These are phyloP conservation scores for Mycosphaerella sp. DNA, from an alignment of 2,329 filamentous ascomycete genomes.

Conservation along the genomic window DNA sequence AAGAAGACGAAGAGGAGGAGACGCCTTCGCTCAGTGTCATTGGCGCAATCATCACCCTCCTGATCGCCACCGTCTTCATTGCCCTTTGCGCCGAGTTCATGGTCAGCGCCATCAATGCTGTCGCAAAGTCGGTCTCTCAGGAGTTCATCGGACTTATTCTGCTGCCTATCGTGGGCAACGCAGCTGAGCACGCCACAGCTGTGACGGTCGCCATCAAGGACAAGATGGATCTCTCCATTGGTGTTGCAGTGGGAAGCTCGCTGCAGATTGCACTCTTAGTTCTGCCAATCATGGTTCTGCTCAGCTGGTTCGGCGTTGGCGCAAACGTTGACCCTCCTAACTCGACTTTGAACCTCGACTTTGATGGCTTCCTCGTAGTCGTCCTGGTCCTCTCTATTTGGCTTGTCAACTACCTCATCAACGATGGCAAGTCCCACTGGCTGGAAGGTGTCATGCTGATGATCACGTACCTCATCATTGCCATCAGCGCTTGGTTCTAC, in stretches of 20 bases:
- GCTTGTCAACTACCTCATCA: constrained; percentile 58
- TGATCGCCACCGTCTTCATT: constrained; percentile 68
- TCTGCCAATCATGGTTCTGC: constrained; percentile 54
- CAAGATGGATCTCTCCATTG: constrained; percentile 63
- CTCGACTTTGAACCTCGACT: constrained; percentile 66
- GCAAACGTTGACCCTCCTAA: constrained; percentile 8
- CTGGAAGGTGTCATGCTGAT: constrained; percentile 54
- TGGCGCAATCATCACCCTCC: constrained; percentile 67
- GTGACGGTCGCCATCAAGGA: constrained; percentile 57
- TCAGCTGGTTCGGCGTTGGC: constrained; percentile 54
- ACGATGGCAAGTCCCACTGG: constrained; percentile 44
- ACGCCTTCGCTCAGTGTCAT: constrained; percentile 65
- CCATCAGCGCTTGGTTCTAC: constrained; percentile 52
- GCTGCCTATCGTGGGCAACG: constrained; percentile 60
- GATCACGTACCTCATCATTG: constrained; percentile 53
- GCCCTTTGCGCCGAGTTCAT: constrained; percentile 68
- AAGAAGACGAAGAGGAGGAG: constrained; percentile 57
- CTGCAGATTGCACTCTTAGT: constrained; percentile 62
- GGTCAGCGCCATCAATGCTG: constrained; percentile 53
- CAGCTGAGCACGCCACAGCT: constrained; percentile 60
- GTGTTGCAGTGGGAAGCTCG: constrained; percentile 59
- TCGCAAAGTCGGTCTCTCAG: constrained; percentile 49
- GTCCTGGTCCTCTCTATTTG: constrained; percentile 52
- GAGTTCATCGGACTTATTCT: constrained; percentile 60
- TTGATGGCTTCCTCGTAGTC: constrained; percentile 81